A percentile compares a stretch with the other conserved stretches of the same genome.
Evolutionary conservation across 345 rosid species (phyloP).

Genomic region (Dovyalis caffra): DNA sequence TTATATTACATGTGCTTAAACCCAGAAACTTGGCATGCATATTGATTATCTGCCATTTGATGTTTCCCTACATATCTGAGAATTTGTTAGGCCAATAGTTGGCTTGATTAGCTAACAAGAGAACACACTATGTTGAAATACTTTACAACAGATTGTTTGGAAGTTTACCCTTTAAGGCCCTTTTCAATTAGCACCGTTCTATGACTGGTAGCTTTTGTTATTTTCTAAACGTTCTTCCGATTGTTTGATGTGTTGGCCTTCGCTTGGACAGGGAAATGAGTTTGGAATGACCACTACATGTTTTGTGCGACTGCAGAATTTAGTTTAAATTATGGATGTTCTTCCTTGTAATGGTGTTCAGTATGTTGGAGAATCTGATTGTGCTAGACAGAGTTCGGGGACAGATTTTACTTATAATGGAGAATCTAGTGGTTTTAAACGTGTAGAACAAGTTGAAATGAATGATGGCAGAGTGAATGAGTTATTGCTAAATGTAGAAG

Average conservation of each 20-base stretch:
- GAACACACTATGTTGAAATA: not conserved
- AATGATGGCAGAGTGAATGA: constrained; percentile 37
- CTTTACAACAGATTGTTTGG: not conserved
- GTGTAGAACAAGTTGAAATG: constrained; percentile 36
- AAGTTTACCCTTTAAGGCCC: not conserved
- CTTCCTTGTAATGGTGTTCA: constrained; percentile 55
- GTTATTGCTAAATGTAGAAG: constrained; percentile 36
- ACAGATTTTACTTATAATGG: constrained; percentile 25
- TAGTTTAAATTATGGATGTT: constrained; percentile 51
- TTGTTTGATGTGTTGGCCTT: constrained; percentile 13
- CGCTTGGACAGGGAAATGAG: constrained; percentile 32
- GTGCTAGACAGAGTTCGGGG: constrained; percentile 38
- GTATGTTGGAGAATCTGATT: constrained; percentile 44
- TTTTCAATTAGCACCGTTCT: not conserved
- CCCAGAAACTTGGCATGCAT: not conserved
- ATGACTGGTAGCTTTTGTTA: not conserved
- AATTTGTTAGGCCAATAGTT: not conserved
- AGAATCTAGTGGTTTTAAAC: constrained; percentile 36
- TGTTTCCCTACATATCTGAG: not conserved
- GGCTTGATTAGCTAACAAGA: not conserved
- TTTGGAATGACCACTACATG: constrained; percentile 6
- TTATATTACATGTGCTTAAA: not conserved
- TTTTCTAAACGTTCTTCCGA: constrained; percentile 6
- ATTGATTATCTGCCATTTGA: not conserved
- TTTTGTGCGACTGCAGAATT: constrained; percentile 14